phyloP scores from a whole-genome alignment of 1,284 basidiomycete genomes.

The Jaminaea rosea region DNA sequence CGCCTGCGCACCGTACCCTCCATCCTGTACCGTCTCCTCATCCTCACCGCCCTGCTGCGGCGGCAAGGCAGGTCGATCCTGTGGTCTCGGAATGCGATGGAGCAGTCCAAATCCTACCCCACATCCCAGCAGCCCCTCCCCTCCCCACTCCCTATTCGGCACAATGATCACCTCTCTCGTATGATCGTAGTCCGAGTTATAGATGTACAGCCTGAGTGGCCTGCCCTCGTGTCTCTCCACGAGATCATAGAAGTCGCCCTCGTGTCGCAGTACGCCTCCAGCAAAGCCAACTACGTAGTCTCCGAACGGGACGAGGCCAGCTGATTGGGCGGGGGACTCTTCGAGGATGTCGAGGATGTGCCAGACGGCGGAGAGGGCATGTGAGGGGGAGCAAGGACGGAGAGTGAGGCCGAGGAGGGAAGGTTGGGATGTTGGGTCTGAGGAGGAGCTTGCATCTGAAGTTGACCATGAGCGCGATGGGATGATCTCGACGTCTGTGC shows the following conservation, averaged over 20 bases:
- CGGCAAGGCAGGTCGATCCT: conserved; percentile 14
- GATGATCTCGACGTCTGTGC: conserved; percentile 64
- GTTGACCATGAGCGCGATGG: conserved; percentile 72
- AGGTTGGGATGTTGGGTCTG: conserved; percentile 45
- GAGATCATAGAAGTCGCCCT: conserved; percentile 92
- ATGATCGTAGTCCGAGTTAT: conserved; percentile 85
- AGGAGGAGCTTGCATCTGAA: conserved; percentile 20
- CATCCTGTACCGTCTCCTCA: too few relatives aligned
- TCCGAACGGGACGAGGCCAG: conserved; percentile 71
- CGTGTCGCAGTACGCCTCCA: conserved; percentile 70
- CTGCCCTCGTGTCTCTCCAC: conserved; percentile 90
- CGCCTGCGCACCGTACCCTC: too few relatives aligned
- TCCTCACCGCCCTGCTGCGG: conserved; percentile 13
- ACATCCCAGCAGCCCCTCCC: conserved; percentile 40
- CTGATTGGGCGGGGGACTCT: conserved; percentile 77
- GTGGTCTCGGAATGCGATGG: conserved; percentile 26
- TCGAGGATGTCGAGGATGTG: conserved; percentile 94
- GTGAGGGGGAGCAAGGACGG: conserved; percentile 60
- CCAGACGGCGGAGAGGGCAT: conserved; percentile 57
- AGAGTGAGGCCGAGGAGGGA: conserved; percentile 85
- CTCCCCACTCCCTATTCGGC: conserved; percentile 39
- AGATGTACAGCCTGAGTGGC: conserved; percentile 84
- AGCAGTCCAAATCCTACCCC: conserved; percentile 41
- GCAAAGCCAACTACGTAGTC: conserved; percentile 91
- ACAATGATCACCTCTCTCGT: conserved; percentile 46